Evolutionary conservation across 805 yeast genomes (phyloP).

Genomic region (Candida wancherniae): DNA sequence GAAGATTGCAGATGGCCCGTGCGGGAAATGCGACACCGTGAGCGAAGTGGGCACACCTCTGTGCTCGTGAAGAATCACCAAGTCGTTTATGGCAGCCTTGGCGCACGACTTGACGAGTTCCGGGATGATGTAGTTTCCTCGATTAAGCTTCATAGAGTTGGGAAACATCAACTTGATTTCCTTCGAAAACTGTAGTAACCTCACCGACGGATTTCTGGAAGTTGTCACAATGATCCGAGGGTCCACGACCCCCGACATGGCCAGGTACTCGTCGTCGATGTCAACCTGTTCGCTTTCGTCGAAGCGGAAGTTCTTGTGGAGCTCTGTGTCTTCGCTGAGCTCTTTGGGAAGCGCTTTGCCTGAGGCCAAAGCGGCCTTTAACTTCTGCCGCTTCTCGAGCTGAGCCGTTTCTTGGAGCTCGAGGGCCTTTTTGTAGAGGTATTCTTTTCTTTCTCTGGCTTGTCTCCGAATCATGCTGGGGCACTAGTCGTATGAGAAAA

Average conservation of each 20-base stretch:
- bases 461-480: constrained; percentile 71
- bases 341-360: constrained; percentile 91
- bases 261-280: constrained; percentile 90
- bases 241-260: constrained; percentile 79
- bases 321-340: constrained; percentile 75
- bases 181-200: constrained; percentile 85
- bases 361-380: constrained; percentile 82
- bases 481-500: background rate
- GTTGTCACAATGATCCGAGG: constrained; percentile 93
- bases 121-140: constrained; percentile 90
- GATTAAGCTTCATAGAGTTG: constrained; percentile 78
- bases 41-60: constrained; percentile 96
- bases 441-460: constrained; percentile 95
- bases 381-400: constrained; percentile 79
- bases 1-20: constrained; percentile 95
- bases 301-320: constrained; percentile 77
- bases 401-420: constrained; percentile 85
- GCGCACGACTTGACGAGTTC: constrained; percentile 80
- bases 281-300: constrained; percentile 71
- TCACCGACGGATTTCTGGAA: constrained; percentile 82
- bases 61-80: constrained; percentile 88
- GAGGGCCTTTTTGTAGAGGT: constrained; percentile 80
- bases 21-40: constrained; percentile 92
- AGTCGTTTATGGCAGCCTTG: constrained; percentile 74
- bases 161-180: constrained; percentile 89